Conservation (phyloP, 2,329 filamentous ascomycete species). For the Fusarium nodosum region DNA sequence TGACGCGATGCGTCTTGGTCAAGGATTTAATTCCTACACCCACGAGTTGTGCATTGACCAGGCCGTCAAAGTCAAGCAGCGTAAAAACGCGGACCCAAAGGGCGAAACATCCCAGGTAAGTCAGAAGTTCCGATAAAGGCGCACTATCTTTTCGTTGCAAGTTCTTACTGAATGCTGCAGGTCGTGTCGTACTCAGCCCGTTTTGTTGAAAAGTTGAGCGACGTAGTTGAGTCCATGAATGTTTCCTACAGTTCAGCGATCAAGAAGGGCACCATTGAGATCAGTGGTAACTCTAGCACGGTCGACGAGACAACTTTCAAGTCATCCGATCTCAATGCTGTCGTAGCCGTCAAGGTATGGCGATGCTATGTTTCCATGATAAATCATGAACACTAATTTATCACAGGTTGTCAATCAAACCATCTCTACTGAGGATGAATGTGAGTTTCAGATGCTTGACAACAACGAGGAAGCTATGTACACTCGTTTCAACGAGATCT, state of each 20-base stretch:
- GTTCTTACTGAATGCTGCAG: neutral
- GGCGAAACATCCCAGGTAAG: neutral
- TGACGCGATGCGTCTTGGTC: conserved; percentile 8
- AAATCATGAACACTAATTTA: neutral
- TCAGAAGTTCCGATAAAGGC: accelerated
- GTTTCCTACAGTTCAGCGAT: neutral
- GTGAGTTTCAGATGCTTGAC: neutral
- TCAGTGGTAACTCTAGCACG: conserved; percentile 1
- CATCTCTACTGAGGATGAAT: neutral
- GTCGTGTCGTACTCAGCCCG: neutral
- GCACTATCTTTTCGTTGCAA: neutral
- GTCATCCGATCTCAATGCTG: neutral
- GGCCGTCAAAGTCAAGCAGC: neutral
- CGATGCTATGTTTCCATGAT: accelerated
- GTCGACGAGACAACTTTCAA: conserved; percentile 7
- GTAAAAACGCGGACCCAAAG: neutral
- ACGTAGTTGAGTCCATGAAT: conserved; percentile 1
- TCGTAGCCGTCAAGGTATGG: conserved; percentile 6
- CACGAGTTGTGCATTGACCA: neutral
- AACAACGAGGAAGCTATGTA: neutral
- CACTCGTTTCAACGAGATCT: neutral
- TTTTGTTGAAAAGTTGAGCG: conserved; percentile 4
- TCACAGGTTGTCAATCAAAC: neutral
- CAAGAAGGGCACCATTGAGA: conserved; percentile 5
- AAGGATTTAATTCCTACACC: conserved; percentile 12